Evolutionary conservation across 1,139 yeast species (phyloP).

Genomic region (Martiniozyma asiatica): DNA sequence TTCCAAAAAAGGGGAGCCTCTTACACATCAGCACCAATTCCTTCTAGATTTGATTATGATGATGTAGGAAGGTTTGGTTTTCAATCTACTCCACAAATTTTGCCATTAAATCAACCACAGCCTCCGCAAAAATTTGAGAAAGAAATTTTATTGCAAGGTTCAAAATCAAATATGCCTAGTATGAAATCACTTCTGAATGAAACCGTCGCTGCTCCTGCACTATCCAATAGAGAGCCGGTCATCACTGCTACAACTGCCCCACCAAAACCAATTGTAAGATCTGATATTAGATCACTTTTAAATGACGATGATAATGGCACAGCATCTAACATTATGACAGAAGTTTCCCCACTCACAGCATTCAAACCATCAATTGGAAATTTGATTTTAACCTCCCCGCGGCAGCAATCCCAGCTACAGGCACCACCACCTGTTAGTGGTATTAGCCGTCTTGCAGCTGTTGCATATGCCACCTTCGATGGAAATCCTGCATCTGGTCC

Average conservation of each 20-base stretch:
- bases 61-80: too few relatives aligned
- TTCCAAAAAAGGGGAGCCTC: slow-evolving; percentile 15
- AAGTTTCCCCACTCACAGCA: slow-evolving; percentile 1
- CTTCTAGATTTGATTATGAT: too few relatives aligned
- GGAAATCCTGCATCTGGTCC: slow-evolving; percentile 1
- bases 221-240: background rate
- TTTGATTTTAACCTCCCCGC: background rate
- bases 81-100: slow-evolving; percentile 1
- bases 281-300: slow-evolving; percentile 21
- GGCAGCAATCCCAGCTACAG: too few relatives aligned
- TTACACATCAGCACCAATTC: slow-evolving; percentile 7
- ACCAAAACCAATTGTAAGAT: slow-evolving; percentile 3
- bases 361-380: background rate
- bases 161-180: background rate
- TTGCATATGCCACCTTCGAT: slow-evolving; percentile 4
- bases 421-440: slow-evolving; percentile 1
- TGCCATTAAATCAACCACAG: background rate
- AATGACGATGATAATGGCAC: slow-evolving; percentile 14
- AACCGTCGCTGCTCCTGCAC: background rate
- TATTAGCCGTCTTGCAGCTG: slow-evolving; percentile 5
- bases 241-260: background rate
- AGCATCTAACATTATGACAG: background rate
- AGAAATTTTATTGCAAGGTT: too few relatives aligned
- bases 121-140: too few relatives aligned
- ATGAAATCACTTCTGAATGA: background rate